Percentiles rank a stretch among this genome's conserved stretches.
phyloP scores from a whole-genome alignment of 768 basidiomycete genomes.

The Boletus pseudopeckii region DNA sequence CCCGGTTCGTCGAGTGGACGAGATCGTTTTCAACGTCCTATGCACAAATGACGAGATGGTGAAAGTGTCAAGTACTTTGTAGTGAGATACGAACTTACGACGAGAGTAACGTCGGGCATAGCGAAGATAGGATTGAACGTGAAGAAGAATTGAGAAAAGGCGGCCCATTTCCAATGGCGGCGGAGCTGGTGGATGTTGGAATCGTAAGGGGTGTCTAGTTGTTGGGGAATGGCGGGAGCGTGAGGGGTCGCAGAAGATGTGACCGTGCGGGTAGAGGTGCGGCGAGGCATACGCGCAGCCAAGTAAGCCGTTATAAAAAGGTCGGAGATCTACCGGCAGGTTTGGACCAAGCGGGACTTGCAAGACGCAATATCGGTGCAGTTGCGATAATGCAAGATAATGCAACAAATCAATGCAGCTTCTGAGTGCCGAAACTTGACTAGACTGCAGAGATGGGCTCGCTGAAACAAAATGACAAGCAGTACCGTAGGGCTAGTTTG shows the following conservation, averaged over 20 bases:
- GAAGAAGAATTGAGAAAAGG: conserved; percentile 85
- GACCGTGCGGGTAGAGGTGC: conserved; percentile 41
- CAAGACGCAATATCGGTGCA: conserved; percentile 15
- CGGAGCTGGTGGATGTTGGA: conserved; percentile 55
- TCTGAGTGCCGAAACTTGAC: conserved; percentile 9
- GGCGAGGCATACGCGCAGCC: conserved; percentile 56
- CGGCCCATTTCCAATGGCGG: conserved; percentile 90
- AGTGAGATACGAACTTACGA: conserved; percentile 40
- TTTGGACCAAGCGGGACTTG: conserved; percentile 21
- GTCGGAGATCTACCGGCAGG: conserved; percentile 36
- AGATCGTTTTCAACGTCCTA: conserved; percentile 83
- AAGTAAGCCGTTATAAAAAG: conserved; percentile 34
- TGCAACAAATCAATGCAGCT: conserved; percentile 20
- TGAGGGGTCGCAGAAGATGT: conserved; percentile 31
- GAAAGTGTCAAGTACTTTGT: not conserved
- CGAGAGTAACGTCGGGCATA: conserved; percentile 65
- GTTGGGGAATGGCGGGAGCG: conserved; percentile 24
- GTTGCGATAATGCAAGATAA: conserved; percentile 20
- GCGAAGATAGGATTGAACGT: conserved; percentile 76
- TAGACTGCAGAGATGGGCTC: conserved; percentile 7
- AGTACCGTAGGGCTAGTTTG: not conserved
- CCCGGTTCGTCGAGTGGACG: conserved; percentile 51
- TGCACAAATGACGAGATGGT: conserved; percentile 10
- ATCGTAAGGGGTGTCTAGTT: conserved; percentile 29
- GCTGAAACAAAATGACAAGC: conserved; percentile 13